Percentiles rank a stretch among this genome's conserved stretches.
Conservation (phyloP, 352 stramenopile species). For the Nothophytophthora sp. region DNA sequence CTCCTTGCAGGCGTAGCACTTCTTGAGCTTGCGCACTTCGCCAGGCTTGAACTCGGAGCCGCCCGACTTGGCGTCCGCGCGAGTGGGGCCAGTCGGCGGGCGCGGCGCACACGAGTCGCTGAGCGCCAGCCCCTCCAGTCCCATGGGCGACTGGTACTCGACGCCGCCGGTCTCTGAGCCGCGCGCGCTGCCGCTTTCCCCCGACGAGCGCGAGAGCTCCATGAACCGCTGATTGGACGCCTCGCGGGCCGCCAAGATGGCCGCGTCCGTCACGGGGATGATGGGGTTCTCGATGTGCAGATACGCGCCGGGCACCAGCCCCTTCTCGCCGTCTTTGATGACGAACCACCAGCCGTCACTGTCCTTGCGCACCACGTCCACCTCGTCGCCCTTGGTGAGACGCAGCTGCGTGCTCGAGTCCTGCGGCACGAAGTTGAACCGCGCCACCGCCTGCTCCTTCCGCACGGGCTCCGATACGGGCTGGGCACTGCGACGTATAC, state of each 20-base stretch:
- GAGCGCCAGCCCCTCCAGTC: constrained; percentile 31
- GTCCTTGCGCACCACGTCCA: constrained; percentile 84
- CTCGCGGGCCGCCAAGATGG: constrained; percentile 71
- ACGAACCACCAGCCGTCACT: constrained; percentile 87
- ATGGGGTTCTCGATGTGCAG: constrained; percentile 68
- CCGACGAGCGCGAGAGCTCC: constrained; percentile 40
- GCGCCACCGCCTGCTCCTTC: constrained; percentile 69
- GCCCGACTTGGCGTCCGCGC: constrained; percentile 60
- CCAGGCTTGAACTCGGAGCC: constrained; percentile 62
- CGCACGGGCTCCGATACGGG: constrained; percentile 30
- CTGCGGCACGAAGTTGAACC: constrained; percentile 81
- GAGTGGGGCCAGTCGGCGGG: constrained; percentile 31
- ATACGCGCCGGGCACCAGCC: constrained; percentile 79
- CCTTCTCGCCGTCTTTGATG: constrained; percentile 72
- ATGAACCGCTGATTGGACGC: constrained; percentile 77
- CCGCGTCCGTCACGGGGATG: constrained; percentile 49
- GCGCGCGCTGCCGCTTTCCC: constrained; percentile 18
- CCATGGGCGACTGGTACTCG: constrained; percentile 43
- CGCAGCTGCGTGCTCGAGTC: constrained; percentile 69
- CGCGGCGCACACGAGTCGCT: constrained; percentile 36
- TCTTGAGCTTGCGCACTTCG: constrained; percentile 68
- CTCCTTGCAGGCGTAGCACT: constrained; percentile 83
- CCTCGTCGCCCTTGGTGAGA: constrained; percentile 65
- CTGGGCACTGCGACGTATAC: constrained; percentile 24
- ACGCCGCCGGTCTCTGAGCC: constrained; percentile 21